phyloP scores from a whole-genome alignment of 352 stramenopile species.

The Phytophthora sansomeana region DNA sequence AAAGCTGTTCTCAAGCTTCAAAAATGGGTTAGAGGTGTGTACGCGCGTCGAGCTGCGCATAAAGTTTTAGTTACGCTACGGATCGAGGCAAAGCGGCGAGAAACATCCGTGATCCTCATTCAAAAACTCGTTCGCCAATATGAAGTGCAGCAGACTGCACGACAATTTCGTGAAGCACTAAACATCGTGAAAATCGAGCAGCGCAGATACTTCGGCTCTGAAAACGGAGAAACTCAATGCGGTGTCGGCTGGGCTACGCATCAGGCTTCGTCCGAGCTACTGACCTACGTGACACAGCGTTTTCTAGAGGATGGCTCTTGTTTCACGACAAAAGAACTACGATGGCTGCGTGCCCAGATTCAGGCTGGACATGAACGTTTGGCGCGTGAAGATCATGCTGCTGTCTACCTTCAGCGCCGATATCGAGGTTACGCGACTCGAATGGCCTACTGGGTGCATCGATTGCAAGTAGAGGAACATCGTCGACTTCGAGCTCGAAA shows the following conservation, averaged over 20 bases:
- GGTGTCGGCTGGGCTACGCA: conserved; percentile 29
- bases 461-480: conserved; percentile 44
- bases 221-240: conserved; percentile 2
- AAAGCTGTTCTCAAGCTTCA: conserved; percentile 42
- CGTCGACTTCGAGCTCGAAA: conserved; percentile 44
- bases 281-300: conserved; percentile 57
- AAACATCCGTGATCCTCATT: conserved; percentile 58
- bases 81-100: conserved; percentile 36
- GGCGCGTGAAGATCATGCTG: conserved; percentile 44
- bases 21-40: conserved; percentile 38
- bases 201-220: conserved; percentile 43
- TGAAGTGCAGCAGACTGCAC: conserved; percentile 46
- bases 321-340: conserved; percentile 51
- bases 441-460: conserved; percentile 48
- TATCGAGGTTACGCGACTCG: conserved; percentile 61
- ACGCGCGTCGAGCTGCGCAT: conserved; percentile 28
- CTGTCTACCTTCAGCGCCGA: conserved; percentile 61
- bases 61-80: conserved; percentile 37
- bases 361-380: conserved; percentile 43
- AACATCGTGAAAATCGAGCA: conserved; percentile 57
- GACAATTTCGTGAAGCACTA: conserved; percentile 52
- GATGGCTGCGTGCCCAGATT: conserved; percentile 54
- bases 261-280: conserved; percentile 48
- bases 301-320: conserved; percentile 39
- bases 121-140: conserved; percentile 61